Percentiles rank a stretch among this genome's conserved stretches.
Conservation (phyloP, 768 basidiomycete species). For the Udeniomyces megalosporus region DNA sequence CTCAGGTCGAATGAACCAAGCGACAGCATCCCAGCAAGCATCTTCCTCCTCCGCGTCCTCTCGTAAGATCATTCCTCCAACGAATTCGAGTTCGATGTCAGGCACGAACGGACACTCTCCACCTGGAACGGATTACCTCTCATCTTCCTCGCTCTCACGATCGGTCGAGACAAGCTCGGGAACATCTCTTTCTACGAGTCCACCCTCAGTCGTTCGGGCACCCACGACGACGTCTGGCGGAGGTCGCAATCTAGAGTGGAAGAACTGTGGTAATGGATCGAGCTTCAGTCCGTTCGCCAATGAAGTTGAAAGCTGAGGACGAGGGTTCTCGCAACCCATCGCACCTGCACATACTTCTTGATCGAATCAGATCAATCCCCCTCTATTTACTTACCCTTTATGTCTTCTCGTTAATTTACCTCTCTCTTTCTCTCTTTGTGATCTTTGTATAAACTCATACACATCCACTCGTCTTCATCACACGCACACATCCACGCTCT, state of each 20-base stretch:
- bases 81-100: background rate
- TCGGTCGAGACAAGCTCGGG: background rate
- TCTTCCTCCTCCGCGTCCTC: background rate
- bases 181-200: background rate
- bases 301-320: background rate
- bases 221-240: background rate
- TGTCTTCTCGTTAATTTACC: background rate
- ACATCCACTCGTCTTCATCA: background rate
- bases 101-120: background rate
- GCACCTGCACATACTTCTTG: background rate
- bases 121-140: background rate
- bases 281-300: conserved; percentile 9
- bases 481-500: background rate
- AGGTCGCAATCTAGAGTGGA: conserved; percentile 1
- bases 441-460: background rate
- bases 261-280: background rate
- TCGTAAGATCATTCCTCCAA: background rate
- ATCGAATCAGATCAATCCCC: background rate
- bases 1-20: background rate
- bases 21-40: background rate
- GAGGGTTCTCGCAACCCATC: background rate
- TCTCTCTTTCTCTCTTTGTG: background rate
- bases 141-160: background rate
- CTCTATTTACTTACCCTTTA: background rate
- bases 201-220: background rate